Percentiles rank a stretch among this genome's conserved stretches.
These are phyloP conservation scores for Taphrina confusa DNA, from an alignment of 1,139 yeast genomes.

Conservation along the genomic window DNA sequence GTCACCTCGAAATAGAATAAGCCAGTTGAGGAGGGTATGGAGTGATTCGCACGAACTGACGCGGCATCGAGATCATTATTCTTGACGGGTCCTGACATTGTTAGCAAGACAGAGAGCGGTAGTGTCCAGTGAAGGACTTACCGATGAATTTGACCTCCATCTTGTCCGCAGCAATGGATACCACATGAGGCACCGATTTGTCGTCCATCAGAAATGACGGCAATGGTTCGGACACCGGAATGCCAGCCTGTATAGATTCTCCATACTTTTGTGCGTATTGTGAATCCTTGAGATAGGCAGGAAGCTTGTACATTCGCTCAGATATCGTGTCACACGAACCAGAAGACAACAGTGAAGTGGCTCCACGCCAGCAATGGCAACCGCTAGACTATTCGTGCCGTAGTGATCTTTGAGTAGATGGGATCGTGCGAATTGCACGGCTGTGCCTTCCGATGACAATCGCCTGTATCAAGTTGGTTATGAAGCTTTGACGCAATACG, in stretches of 20 bases:
- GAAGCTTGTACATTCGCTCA: conserved; percentile 16
- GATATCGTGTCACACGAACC: neutral
- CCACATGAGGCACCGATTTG: conserved; percentile 34
- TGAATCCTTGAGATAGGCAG: conserved; percentile 35
- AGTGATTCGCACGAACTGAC: conserved; percentile 51
- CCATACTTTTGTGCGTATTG: conserved; percentile 34
- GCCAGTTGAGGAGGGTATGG: conserved; percentile 53
- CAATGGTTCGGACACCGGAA: conserved; percentile 11
- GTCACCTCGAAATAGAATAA: conserved; percentile 61
- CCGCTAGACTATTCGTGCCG: no score
- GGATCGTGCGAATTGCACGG: no score
- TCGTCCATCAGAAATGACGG: conserved; percentile 34
- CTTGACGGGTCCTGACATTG: conserved; percentile 36
- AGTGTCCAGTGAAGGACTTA: neutral
- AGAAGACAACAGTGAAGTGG: neutral
- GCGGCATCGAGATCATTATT: conserved; percentile 42
- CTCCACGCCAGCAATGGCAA: no score
- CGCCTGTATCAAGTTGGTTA: no score
- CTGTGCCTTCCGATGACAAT: no score
- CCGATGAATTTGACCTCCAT: conserved; percentile 38
- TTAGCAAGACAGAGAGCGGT: neutral
- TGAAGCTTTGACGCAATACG: no score
- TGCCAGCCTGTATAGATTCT: conserved; percentile 2
- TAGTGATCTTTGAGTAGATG: no score
- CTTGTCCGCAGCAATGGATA: conserved; percentile 29